phyloP scores from a whole-genome alignment of 257 asterid species.

The Scutellaria minor region DNA sequence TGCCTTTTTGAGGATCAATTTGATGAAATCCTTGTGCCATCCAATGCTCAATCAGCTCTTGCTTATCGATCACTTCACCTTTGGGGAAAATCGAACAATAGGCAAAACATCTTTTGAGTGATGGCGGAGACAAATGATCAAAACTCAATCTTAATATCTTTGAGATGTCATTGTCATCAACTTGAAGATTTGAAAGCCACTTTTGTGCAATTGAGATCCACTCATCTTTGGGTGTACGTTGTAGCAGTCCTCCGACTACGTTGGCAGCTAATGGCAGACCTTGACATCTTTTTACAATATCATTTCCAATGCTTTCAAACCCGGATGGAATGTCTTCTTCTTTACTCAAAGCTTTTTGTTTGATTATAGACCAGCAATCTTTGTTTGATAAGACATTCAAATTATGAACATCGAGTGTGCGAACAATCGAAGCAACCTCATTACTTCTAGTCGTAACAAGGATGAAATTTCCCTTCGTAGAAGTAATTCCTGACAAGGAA shows the following conservation, averaged over 20 bases:
- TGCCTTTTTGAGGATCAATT: too few relatives aligned
- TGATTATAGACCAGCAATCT: conserved; percentile 27
- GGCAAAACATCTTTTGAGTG: conserved; percentile 42
- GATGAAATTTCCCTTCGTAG: conserved; percentile 18
- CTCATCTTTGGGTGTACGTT: conserved; percentile 11
- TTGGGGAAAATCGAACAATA: conserved; percentile 32
- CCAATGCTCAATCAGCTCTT: too few relatives aligned
- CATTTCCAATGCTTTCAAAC: conserved; percentile 12
- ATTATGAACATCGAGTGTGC: background rate
- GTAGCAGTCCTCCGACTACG: conserved; percentile 39
- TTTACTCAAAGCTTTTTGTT: conserved; percentile 17
- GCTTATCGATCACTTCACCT: background rate
- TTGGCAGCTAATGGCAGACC: conserved; percentile 49
- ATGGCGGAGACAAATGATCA: background rate
- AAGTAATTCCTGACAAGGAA: background rate
- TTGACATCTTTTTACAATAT: conserved; percentile 34
- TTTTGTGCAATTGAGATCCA: conserved; percentile 24
- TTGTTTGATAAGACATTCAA: conserved; percentile 31
- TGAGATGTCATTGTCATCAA: background rate
- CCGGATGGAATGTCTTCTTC: too few relatives aligned
- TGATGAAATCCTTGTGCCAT: background rate
- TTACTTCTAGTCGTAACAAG: conserved; percentile 25
- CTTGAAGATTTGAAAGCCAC: conserved; percentile 1
- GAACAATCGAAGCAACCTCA: background rate
- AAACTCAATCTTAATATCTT: conserved; percentile 36